A percentile compares a stretch with the other conserved stretches of the same genome.
These are phyloP conservation scores for Xylariales sp. DNA, from an alignment of 2,329 filamentous ascomycete species.

Conservation along the genomic window DNA sequence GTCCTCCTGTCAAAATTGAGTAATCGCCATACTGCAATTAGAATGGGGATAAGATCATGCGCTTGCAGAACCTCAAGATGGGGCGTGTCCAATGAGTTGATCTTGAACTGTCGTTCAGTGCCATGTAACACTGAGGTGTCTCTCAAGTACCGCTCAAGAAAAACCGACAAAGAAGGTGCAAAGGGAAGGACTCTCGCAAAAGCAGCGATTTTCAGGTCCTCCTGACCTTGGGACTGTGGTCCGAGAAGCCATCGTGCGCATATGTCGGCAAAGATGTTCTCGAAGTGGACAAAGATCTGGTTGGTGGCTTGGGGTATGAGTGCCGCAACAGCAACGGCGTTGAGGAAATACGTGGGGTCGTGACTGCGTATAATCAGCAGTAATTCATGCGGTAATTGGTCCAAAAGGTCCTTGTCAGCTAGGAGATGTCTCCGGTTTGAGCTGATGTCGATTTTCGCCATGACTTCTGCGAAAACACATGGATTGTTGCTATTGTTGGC, in stretches of 20 bases:
- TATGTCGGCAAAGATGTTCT: constrained; percentile 72
- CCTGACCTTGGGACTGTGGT: constrained; percentile 31
- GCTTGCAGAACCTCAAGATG: constrained; percentile 11
- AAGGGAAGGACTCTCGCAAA: constrained; percentile 79
- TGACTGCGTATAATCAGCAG: constrained; percentile 60
- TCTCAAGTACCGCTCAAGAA: constrained; percentile 50
- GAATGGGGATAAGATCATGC: constrained; percentile 29
- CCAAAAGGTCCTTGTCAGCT: constrained; percentile 46
- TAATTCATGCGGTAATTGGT: constrained; percentile 65
- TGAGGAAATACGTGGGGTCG: constrained; percentile 62
- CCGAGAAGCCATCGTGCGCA: constrained; percentile 71
- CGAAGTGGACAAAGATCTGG: constrained; percentile 68
- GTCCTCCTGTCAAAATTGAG: constrained; percentile 68
- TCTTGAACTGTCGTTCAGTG: constrained; percentile 15
- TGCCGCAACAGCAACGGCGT: constrained; percentile 64
- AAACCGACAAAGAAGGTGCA: constrained; percentile 72
- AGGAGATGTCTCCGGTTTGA: constrained; percentile 52
- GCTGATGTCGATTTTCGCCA: constrained; percentile 53
- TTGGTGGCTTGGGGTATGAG: constrained; percentile 68
- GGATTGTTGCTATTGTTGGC: background rate
- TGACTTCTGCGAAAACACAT: constrained; percentile 25
- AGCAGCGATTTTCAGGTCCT: constrained; percentile 55
- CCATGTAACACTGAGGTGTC: constrained; percentile 21
- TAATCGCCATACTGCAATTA: constrained; percentile 73
- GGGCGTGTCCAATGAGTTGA: constrained; percentile 23